A percentile compares a stretch with the other conserved stretches of the same genome.
These are phyloP conservation scores for Talaromyces borbonicus DNA, from an alignment of 495 filamentous ascomycete genomes.

Conservation along the genomic window DNA sequence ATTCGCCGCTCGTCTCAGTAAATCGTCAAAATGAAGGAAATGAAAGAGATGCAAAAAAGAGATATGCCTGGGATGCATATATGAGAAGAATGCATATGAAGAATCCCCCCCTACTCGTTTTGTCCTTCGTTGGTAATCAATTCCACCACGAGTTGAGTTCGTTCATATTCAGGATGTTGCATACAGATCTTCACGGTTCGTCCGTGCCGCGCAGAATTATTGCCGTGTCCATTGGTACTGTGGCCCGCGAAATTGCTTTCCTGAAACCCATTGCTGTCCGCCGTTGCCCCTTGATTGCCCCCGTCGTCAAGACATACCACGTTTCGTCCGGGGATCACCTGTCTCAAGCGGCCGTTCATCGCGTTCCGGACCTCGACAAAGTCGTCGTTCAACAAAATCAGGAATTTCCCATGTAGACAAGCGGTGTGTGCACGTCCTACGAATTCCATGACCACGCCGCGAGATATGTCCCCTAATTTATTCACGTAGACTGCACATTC, in stretches of 20 bases:
- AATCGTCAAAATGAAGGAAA: background rate
- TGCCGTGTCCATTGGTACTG: constrained; percentile 18
- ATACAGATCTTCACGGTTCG: constrained; percentile 86
- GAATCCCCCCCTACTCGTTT: constrained; percentile 42
- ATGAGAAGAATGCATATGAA: background rate
- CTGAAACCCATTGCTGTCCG: constrained; percentile 12
- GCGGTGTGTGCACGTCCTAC: constrained; percentile 82
- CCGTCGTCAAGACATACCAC: constrained; percentile 86
- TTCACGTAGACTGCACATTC: constrained; percentile 97
- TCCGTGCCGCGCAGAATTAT: constrained; percentile 10
- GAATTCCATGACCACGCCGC: constrained; percentile 93
- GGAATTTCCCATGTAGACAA: constrained; percentile 64
- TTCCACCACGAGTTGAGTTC: constrained; percentile 80
- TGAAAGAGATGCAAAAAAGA: background rate
- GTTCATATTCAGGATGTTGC: constrained; percentile 79
- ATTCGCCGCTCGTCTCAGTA: no score
- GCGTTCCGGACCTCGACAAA: constrained; percentile 97
- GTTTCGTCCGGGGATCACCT: constrained; percentile 87
- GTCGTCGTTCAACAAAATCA: constrained; percentile 77
- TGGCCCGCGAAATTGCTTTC: constrained; percentile 17
- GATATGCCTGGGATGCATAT: background rate
- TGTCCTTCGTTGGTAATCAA: constrained; percentile 91
- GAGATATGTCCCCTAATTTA: constrained; percentile 90
- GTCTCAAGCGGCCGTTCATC: constrained; percentile 83
- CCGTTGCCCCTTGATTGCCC: constrained; percentile 35